These are phyloP conservation scores for Picea abies DNA, from an alignment of 83 land plant genomes.

Conservation along the genomic window DNA sequence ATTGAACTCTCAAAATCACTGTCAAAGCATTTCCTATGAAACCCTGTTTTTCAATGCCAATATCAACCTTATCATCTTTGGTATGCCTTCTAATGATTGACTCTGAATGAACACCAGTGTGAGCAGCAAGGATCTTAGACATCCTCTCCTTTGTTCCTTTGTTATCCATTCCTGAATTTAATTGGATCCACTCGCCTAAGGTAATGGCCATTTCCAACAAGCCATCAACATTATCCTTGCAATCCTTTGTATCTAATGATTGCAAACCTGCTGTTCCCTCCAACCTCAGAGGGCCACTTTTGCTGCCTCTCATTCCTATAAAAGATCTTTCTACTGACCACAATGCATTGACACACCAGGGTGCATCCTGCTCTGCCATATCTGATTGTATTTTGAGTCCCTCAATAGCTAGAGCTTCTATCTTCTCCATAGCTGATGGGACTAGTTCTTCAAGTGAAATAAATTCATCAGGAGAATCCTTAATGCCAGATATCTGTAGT, in stretches of 20 bases:
- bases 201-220: slow-evolving; percentile 42
- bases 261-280: slow-evolving; percentile 22
- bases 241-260: slow-evolving; percentile 10
- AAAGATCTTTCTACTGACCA: neutral
- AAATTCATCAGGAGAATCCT: slow-evolving; percentile 18
- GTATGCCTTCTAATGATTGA: neutral
- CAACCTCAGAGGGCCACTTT: slow-evolving; percentile 7
- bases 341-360: slow-evolving; percentile 28
- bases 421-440: slow-evolving; percentile 48
- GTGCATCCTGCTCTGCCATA: slow-evolving; percentile 57
- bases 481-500: neutral
- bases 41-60: slow-evolving; percentile 13
- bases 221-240: slow-evolving; percentile 12
- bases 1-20: slow-evolving; percentile 45
- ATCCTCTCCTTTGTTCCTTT: slow-evolving; percentile 12
- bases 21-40: slow-evolving; percentile 37
- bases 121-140: slow-evolving; percentile 28
- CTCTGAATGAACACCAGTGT: slow-evolving; percentile 23
- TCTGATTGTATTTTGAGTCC: slow-evolving; percentile 58
- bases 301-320: neutral
- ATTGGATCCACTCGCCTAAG: slow-evolving; percentile 44
- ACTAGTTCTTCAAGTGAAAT: slow-evolving; percentile 45
- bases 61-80: neutral
- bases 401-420: slow-evolving; percentile 49
- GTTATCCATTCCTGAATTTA: slow-evolving; percentile 22